These are phyloP conservation scores for Dichotomocladium elegans DNA, from an alignment of 371 early-diverging fungal genomes.

Conservation along the genomic window DNA sequence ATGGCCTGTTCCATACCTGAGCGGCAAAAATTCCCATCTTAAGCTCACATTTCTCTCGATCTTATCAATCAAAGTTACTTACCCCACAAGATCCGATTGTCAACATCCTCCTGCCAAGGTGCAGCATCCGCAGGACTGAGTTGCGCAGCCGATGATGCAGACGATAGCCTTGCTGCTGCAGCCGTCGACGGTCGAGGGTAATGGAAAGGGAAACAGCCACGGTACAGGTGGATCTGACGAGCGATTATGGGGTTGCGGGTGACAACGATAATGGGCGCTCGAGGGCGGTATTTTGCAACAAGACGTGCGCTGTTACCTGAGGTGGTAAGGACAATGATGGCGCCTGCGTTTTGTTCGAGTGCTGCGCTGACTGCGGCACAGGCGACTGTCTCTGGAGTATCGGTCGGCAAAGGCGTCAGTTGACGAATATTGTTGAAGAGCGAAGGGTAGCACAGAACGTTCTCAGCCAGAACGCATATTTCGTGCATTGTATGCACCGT, in stretches of 20 bases:
- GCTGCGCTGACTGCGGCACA: constrained; percentile 90
- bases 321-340: constrained; percentile 81
- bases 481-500: constrained; percentile 76
- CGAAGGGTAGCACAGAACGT: constrained; percentile 73
- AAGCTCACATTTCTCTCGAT: constrained; percentile 6
- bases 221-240: constrained; percentile 81
- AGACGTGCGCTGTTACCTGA: constrained; percentile 88
- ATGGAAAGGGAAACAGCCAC: constrained; percentile 90
- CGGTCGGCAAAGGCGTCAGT: constrained; percentile 70
- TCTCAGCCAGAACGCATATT: constrained; percentile 73
- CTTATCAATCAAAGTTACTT: background rate
- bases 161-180: constrained; percentile 13
- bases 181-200: constrained; percentile 60
- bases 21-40: background rate
- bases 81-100: constrained; percentile 73
- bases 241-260: constrained; percentile 85
- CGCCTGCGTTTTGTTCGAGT: constrained; percentile 81
- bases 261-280: constrained; percentile 88
- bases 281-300: constrained; percentile 93
- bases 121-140: constrained; percentile 45
- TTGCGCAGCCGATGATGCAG: constrained; percentile 18
- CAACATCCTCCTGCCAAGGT: constrained; percentile 87
- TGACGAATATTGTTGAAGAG: constrained; percentile 78
- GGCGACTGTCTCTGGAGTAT: constrained; percentile 91
- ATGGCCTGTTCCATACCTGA: constrained; percentile 61